Percentiles rank a stretch among this genome's conserved stretches.
Conservation (phyloP, 371 early-diverging fungal genomes). For the Haplosporangium sp. region DNA sequence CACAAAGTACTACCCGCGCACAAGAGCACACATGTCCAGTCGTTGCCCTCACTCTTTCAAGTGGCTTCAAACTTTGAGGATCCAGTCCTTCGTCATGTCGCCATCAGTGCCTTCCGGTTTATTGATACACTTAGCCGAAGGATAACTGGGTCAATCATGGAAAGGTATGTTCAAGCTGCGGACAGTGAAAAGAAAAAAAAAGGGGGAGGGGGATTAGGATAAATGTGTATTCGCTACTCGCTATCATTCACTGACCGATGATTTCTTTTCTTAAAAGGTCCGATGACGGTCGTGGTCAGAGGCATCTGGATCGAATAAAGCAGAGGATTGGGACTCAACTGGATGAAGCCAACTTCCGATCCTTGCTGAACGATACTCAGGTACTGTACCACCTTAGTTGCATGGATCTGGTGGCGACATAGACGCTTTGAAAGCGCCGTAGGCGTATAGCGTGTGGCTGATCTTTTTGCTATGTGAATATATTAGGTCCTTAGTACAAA, state of each 20-base stretch:
- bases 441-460: too few relatives aligned
- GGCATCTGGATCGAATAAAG: constrained; percentile 74
- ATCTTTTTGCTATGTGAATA: not conserved
- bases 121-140: constrained; percentile 67
- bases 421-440: too few relatives aligned
- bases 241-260: not conserved
- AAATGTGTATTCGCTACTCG: too few relatives aligned
- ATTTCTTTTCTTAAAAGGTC: not conserved
- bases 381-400: constrained; percentile 37
- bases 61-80: constrained; percentile 84
- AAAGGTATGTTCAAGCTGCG: constrained; percentile 41
- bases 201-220: not conserved
- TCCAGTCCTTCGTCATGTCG: constrained; percentile 78
- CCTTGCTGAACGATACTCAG: constrained; percentile 77
- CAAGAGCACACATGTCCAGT: constrained; percentile 53
- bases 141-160: constrained; percentile 48
- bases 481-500: constrained; percentile 73
- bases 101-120: constrained; percentile 78
- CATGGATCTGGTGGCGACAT: too few relatives aligned
- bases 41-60: constrained; percentile 79
- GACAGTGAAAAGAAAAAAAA: not conserved
- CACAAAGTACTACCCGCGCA: constrained; percentile 70
- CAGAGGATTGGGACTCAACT: constrained; percentile 76
- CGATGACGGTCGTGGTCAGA: constrained; percentile 41
- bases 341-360: constrained; percentile 80